Evolutionary conservation across 495 filamentous ascomycete genomes (phyloP), one percentile per base, ranked within the genome.

Genomic region (Xylaria telfairii): DNA sequence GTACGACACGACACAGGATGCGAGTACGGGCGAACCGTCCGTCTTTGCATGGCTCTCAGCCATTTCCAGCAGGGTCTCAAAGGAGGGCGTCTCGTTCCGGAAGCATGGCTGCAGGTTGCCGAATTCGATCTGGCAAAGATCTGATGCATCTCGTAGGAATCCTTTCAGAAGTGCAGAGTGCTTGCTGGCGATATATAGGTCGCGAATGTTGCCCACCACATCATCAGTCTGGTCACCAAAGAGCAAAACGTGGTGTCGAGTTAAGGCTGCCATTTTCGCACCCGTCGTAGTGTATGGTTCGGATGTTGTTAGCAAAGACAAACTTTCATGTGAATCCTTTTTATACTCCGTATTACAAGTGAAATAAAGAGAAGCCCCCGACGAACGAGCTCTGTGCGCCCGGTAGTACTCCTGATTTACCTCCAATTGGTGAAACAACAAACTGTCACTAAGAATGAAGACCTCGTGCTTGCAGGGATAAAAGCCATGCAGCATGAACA

Each of bases 71-170:
- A 71, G 62, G 19, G 69, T 66, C n/a, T 71, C 69, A 49, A 67
- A 60, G 3, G 62, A 30, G 17, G 62, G 53, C 4, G 37, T 64
- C 53, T 71, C 62, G 10, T 53, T 30, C 4, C 51, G 37, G 42
- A 71, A 66, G 41, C 37, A 28, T 49, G 51, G 62, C 41, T 67
- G 62, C 19, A 71, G 39, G 53, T 66, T 66, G 7, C 69, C 62
- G 63, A 71, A 60, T 21, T 67, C 69, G n/a, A 67, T 60, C 53
- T 67, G 69, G 53, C 69, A 71, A 39, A 71, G 8, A 67, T 71
- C 69, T 10, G 69, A 71, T 28, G 69, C 62, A 41, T 67, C 53
- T 42, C 51, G 51, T 32, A 71, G 30, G 62, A 65, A 71, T 32
- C 21, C 53, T 8, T 51, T 15, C 2, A 71, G 39, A 21, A 71